Evolutionary conservation across 2,329 filamentous ascomycete genomes (phyloP).

Genomic region (Colletotrichum gloeosporioides): DNA sequence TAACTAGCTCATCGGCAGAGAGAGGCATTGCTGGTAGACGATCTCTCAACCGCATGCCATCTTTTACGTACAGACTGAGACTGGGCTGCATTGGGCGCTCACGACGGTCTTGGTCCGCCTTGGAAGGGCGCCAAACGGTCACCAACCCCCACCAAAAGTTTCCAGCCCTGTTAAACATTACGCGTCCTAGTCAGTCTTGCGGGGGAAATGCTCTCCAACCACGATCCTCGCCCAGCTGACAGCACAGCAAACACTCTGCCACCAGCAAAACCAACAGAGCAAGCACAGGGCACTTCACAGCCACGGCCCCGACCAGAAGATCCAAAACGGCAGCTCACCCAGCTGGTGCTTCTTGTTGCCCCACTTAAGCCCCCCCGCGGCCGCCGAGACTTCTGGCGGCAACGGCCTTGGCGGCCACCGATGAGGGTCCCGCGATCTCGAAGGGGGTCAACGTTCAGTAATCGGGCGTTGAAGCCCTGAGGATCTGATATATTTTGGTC

Average conservation of each 20-base stretch:
- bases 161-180: constrained; percentile 9
- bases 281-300: background rate
- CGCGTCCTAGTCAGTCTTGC: constrained; percentile 16
- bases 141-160: background rate
- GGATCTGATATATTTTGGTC: background rate
- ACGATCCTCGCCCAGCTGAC: background rate
- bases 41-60: background rate
- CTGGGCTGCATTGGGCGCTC: constrained; percentile 9
- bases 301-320: background rate
- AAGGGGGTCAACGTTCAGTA: background rate
- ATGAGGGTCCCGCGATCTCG: background rate
- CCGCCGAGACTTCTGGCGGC: constrained; percentile 4
- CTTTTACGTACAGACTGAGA: background rate
- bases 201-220: background rate
- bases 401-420: constrained; percentile 4
- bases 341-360: background rate
- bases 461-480: background rate
- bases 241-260: background rate
- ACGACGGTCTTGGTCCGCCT: background rate
- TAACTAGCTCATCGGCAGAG: background rate
- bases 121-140: background rate
- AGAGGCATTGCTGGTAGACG: background rate
- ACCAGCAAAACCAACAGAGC: background rate
- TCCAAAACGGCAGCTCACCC: background rate
- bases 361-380: background rate